Evolutionary conservation across 1,284 basidiomycete genomes (phyloP), one percentile per base, ranked within the genome.

Genomic region (Ganoderma leucocontextum): DNA sequence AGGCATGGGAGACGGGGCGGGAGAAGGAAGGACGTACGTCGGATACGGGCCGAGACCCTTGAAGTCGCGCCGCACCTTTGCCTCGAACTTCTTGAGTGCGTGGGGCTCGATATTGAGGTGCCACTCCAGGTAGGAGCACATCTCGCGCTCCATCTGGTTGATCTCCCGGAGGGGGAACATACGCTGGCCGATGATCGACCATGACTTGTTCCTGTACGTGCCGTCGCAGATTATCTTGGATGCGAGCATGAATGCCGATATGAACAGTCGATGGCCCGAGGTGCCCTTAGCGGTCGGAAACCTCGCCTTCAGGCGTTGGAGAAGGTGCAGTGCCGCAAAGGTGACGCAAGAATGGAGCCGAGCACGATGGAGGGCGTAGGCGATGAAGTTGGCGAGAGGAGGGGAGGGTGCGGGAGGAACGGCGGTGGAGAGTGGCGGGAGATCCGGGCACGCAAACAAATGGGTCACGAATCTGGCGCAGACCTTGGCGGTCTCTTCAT

Each of bases 61-160:
- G 75, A 92, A 94, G 64, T 94, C 91, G 33, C 83, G 82, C 44
- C 85, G 83, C 0, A 95, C 87, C 78, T 85, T 85, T 0, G 74
- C 76, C 74, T 92, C 88, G 75, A 95, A 95, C 53, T 86, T 87
- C 9, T 78, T 75, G 2, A 96, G 83, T 4, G 91, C 90, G 0
- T 82, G 78, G 0, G 89, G 88, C 63, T 91, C 90, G 62, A 95
- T 91, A 64, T 91, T 93, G 10, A 97, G 85, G 77, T 95, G 92
- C 95, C 95, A 97, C 77, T 96, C 95, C 38, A 97, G 83, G 77
- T 97, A 97, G 35, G 88, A 91, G 78, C 95, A 96, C 91, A 97
- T 95, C 79, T 97, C 95, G 7, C 95, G 82, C 81, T 97, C 95
- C 95, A 97, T 97, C 85, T 97, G 95, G 79, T 98, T 97, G 76